phyloP scores from a whole-genome alignment of 192 early-diverging fungal species.

The Obelidium mucronatum region DNA sequence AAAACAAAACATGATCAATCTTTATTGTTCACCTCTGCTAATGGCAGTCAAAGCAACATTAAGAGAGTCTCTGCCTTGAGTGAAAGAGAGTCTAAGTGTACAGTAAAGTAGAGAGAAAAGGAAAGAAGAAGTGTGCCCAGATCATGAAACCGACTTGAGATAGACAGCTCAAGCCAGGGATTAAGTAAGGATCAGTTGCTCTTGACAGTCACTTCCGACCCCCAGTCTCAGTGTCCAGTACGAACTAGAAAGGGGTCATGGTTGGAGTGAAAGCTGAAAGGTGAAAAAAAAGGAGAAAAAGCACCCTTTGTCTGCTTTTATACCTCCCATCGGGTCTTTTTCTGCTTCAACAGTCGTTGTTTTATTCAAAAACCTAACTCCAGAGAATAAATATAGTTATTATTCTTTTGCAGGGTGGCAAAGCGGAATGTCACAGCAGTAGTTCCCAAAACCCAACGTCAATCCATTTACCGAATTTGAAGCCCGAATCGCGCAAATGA shows the following conservation, averaged over 20 bases:
- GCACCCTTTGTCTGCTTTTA: not conserved
- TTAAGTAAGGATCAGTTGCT: not conserved
- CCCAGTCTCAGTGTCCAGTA: not conserved
- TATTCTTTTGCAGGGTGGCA: too few species aligned
- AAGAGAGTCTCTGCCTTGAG: not conserved
- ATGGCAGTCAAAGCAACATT: not conserved
- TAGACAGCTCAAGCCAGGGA: not conserved
- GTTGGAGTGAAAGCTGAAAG: not conserved
- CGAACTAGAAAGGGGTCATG: not conserved
- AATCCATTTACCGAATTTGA: constrained; percentile 30
- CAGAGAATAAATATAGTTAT: too few species aligned
- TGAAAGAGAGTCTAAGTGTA: not conserved
- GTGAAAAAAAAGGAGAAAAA: not conserved
- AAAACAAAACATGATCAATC: too few species aligned
- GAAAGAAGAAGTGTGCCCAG: not conserved
- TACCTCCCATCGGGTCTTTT: too few species aligned
- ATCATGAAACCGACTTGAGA: not conserved
- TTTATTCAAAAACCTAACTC: too few species aligned
- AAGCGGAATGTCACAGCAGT: constrained; percentile 3
- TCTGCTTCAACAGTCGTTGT: too few species aligned
- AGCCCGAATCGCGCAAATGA: constrained; percentile 15
- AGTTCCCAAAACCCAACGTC: constrained; percentile 34
- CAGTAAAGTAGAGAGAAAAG: not conserved
- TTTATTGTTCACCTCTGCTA: too few species aligned
- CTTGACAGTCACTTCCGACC: not conserved